phyloP scores from a whole-genome alignment of 257 asterid species.

The Paraleonurus japonicus region DNA sequence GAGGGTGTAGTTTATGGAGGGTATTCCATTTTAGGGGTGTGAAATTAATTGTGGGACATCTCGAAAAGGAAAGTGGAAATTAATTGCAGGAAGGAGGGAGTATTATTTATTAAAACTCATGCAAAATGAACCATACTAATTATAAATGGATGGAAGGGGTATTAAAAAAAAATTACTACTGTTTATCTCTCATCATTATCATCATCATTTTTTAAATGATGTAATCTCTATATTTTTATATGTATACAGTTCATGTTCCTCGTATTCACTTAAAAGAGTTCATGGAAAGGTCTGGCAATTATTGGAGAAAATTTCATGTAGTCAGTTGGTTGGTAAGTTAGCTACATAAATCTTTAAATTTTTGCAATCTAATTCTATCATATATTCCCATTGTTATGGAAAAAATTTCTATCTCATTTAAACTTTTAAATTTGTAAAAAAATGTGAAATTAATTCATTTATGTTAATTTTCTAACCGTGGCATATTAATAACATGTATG shows the following conservation, averaged over 20 bases:
- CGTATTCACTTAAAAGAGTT: constrained; percentile 43
- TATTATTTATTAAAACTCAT: too few relatives aligned
- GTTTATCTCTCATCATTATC: not conserved
- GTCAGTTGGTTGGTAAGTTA: constrained; percentile 66
- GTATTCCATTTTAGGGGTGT: too few relatives aligned
- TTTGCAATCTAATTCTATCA: not conserved
- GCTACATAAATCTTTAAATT: not conserved
- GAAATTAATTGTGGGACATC: too few relatives aligned
- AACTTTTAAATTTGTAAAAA: too few relatives aligned
- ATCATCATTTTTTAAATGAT: not conserved
- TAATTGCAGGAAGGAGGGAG: too few relatives aligned
- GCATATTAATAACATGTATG: not conserved
- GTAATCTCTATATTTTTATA: not conserved
- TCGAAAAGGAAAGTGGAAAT: too few relatives aligned
- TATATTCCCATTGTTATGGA: not conserved
- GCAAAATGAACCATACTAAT: too few relatives aligned
- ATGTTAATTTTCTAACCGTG: too few relatives aligned
- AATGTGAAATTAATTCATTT: too few relatives aligned
- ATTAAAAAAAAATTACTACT: not conserved
- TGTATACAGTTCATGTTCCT: constrained; percentile 29
- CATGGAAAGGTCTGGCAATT: constrained; percentile 54
- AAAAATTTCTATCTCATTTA: too few relatives aligned
- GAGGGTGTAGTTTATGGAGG: too few relatives aligned
- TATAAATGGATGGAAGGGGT: too few relatives aligned
- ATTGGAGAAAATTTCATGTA: constrained; percentile 68